Evolutionary conservation across 768 basidiomycete species (phyloP).

Genomic region (Agaricus subrufescens): DNA sequence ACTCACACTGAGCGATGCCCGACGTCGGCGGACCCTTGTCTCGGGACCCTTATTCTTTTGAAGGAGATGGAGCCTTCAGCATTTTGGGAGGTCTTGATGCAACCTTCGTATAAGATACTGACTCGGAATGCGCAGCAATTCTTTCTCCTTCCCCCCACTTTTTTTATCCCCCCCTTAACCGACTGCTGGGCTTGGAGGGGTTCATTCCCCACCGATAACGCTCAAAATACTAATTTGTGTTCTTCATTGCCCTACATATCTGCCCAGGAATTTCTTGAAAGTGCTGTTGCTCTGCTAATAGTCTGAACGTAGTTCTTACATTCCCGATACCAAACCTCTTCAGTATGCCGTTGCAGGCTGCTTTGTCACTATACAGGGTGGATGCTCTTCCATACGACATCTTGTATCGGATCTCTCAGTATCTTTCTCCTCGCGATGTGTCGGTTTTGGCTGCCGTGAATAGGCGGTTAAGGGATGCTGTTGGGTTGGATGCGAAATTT

Average conservation of each 20-base stretch:
- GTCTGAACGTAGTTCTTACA: no score
- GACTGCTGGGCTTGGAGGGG: slow-evolving; percentile 8
- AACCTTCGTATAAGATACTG: no score
- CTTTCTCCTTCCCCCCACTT: not conserved
- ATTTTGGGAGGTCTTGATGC: not conserved
- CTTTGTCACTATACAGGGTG: not conserved
- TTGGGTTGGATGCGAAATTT: slow-evolving; percentile 18
- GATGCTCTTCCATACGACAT: slow-evolving; percentile 17
- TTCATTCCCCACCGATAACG: slow-evolving; percentile 1
- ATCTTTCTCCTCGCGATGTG: slow-evolving; percentile 15
- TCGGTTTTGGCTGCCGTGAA: slow-evolving; percentile 17
- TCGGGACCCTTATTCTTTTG: no score
- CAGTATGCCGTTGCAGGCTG: no score
- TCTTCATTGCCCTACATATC: not conserved
- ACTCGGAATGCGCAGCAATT: no score
- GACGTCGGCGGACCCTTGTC: no score
- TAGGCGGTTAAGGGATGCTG: slow-evolving; percentile 13
- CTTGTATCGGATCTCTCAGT: slow-evolving; percentile 17
- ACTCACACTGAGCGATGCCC: no score
- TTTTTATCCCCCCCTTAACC: not conserved
- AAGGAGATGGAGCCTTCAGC: no score
- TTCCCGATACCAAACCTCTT: no score
- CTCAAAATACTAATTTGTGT: not conserved
- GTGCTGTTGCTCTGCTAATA: no score
- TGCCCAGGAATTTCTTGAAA: no score